Conservation (phyloP, 208 protist genomes). For the Crithidia thermophila region DNA sequence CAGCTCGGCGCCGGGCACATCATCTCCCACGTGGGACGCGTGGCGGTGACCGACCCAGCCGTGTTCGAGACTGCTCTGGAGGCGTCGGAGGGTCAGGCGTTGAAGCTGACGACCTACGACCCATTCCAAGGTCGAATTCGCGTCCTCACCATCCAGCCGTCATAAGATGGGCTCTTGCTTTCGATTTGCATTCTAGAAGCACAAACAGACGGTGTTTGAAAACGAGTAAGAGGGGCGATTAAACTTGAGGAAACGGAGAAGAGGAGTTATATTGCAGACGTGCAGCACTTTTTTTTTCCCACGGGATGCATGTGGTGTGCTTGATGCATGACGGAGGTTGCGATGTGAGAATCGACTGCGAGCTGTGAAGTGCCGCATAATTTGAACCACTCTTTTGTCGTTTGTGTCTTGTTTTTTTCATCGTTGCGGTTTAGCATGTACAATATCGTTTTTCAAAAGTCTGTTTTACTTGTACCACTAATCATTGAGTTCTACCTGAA, state of each 20-base stretch:
- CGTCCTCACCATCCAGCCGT: constrained; percentile 33
- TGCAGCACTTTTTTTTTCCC: too few species aligned
- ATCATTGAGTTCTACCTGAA: too few species aligned
- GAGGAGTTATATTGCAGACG: too few species aligned
- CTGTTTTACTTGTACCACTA: too few species aligned
- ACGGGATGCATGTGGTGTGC: too few species aligned
- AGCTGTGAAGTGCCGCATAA: not conserved
- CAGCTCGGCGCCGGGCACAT: constrained; percentile 40
- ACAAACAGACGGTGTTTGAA: not conserved
- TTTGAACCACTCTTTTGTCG: not conserved
- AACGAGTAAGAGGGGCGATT: not conserved
- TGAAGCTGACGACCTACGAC: constrained; percentile 63
- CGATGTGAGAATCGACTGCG: too few species aligned
- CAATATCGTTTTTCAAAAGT: too few species aligned
- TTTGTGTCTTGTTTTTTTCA: not conserved
- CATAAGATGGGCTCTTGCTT: not conserved
- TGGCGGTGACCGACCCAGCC: constrained; percentile 26
- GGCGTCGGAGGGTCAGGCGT: constrained; percentile 5
- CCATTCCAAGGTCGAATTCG: constrained; percentile 42
- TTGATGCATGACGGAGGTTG: too few species aligned
- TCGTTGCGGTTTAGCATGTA: not conserved
- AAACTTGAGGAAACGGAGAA: too few species aligned
- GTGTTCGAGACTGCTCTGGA: constrained; percentile 40
- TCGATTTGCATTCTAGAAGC: too few species aligned
- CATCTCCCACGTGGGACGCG: constrained; percentile 55